phyloP scores from a whole-genome alignment of 2,329 filamentous ascomycete genomes.

The Botryotinia convoluta region DNA sequence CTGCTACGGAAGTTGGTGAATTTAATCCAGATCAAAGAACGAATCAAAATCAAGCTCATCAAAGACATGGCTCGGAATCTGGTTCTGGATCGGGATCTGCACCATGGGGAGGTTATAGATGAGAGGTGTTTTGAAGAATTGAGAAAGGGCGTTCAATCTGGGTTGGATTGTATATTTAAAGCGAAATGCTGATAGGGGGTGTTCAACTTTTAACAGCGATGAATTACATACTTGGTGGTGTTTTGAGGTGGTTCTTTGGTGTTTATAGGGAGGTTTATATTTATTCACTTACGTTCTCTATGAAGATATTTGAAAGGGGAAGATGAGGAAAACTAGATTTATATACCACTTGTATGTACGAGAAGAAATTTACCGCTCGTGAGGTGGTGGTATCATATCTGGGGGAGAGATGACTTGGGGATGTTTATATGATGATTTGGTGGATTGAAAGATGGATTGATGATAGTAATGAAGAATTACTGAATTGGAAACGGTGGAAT shows the following conservation, averaged over 20 bases:
- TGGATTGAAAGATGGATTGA: not conserved
- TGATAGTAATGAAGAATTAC: not conserved
- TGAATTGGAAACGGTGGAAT: not conserved
- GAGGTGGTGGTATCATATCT: not conserved
- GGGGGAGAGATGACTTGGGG: not conserved
- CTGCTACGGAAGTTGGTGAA: slow-evolving; percentile 3
- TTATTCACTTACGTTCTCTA: not conserved
- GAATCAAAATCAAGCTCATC: not conserved
- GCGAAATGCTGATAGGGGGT: not conserved
- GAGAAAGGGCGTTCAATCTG: not conserved
- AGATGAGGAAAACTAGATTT: not conserved
- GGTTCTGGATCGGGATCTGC: not conserved
- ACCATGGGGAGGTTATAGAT: slow-evolving; percentile 2
- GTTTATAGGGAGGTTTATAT: not conserved
- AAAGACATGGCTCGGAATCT: not conserved
- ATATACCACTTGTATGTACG: not conserved
- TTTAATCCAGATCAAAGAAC: not conserved
- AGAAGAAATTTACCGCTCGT: not conserved
- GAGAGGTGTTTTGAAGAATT: not conserved
- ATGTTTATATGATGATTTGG: not conserved
- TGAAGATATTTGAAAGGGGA: not conserved
- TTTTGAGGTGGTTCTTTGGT: not conserved
- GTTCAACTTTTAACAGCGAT: not conserved
- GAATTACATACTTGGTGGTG: not conserved
- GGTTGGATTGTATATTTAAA: not conserved